Evolutionary conservation across 169 alveolate species (phyloP), one percentile per base, ranked within the genome.

Genomic region (Cytauxzoon felis): DNA sequence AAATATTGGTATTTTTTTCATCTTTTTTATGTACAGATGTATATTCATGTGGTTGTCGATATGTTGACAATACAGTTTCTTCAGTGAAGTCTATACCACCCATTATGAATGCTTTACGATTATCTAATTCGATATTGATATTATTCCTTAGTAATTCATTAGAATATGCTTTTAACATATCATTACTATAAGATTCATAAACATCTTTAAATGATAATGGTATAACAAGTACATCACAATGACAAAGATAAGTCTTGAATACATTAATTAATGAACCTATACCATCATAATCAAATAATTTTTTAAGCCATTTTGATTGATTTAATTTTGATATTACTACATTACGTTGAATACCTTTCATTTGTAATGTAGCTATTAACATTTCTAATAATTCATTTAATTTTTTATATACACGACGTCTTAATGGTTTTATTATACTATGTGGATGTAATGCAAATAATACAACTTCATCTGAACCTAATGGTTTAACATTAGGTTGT

Each of bases 11-110:
- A n/a, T n/a, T n/a, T n/a, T n/a, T n/a, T n/a, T n/a, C n/a, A n/a
- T n/a, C n/a, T n/a, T n/a, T n/a, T n/a, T n/a, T n/a, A n/a, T n/a
- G n/a, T n/a, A n/a, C n/a, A n/a, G n/a, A n/a, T n/a, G n/a, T n/a
- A 51, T 40, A 5, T 24, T 58, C 68, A 27, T 9, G 16, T 8
- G 68, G 68, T 21, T 18, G 30, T 21, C 68, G 40, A 60, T 58
- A 58, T n/a, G 63, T 58, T 11, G 68, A 58, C 6, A 51, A 23
- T 50, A 73, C 43, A 0, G 83, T 73, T 67, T 73, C 83, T 66
- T 73, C 83, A 23, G 83, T 73, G 62, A 73, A 73, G 24, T 73
- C 83, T n/a, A 73, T 73, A 38, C 78, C 78, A 8, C 83, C 83
- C n/a, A 73, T 66, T 7, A 73, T 53, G 7, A 73, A 62, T n/a